A percentile compares a stretch with the other conserved stretches of the same genome.
phyloP scores from a whole-genome alignment of 2,329 filamentous ascomycete genomes.

The Pestalotiopsis sp. region DNA sequence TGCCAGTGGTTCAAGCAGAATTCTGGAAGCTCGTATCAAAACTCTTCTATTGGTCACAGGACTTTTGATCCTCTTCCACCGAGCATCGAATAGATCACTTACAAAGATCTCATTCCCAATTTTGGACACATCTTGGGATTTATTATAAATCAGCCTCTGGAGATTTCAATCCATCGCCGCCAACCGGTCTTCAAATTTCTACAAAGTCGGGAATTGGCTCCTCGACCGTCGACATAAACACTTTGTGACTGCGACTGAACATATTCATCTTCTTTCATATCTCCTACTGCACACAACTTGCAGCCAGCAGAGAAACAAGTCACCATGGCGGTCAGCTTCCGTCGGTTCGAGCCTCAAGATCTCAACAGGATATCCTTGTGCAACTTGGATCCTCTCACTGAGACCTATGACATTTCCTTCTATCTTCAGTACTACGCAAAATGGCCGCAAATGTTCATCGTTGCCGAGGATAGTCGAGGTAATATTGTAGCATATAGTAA shows the following conservation, averaged over 20 bases:
- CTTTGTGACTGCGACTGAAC: neutral
- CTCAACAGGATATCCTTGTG: slow-evolving; percentile 88
- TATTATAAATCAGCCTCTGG: too few relatives aligned
- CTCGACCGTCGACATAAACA: neutral
- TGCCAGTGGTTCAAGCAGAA: too few relatives aligned
- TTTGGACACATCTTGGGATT: too few relatives aligned
- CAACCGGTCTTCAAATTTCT: neutral
- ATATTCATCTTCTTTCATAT: neutral
- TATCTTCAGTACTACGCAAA: slow-evolving; percentile 94
- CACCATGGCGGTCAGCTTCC: slow-evolving; percentile 74
- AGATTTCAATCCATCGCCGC: neutral
- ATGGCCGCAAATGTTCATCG: slow-evolving; percentile 94
- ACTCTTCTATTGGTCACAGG: too few relatives aligned
- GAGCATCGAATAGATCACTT: too few relatives aligned
- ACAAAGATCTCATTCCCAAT: too few relatives aligned
- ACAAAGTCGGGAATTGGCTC: neutral
- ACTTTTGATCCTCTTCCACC: too few relatives aligned
- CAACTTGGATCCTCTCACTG: slow-evolving; percentile 95
- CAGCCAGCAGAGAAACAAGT: neutral
- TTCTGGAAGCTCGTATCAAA: too few relatives aligned
- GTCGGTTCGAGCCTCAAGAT: slow-evolving; percentile 81
- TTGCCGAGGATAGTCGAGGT: slow-evolving; percentile 83
- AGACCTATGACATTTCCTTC: slow-evolving; percentile 94
- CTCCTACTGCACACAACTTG: neutral
- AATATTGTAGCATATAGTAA: slow-evolving; percentile 92